Base-by-base conservation (phyloP, 2,329 filamentous ascomycete genomes). In the Fusarium odoratissimum region DNA sequence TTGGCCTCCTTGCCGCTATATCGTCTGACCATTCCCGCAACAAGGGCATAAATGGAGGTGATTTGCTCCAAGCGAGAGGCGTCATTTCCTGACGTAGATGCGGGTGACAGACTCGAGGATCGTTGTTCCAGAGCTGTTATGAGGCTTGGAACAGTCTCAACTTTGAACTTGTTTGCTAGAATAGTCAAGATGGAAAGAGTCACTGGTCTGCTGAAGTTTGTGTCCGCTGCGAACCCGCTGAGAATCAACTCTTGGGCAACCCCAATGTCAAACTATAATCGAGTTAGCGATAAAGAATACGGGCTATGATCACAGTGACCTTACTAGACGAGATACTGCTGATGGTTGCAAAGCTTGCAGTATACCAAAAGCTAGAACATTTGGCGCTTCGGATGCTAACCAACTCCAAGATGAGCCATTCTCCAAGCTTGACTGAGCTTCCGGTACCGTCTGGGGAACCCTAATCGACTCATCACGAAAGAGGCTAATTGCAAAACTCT, bases 161-260 rank as follows among this genome's bases (percentile, higher is more conserved):
- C 77, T 38, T 81, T 81, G 74, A 83, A 82, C 68, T 86, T 87
- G 74, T 87, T 87, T 54, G 84, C 80, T 33, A 87, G 72, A 7
- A 84, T 79, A 5, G 82, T 80, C 16, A 86, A 76, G 16, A 86
- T 82, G 1, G 80, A 81, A 33, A 79, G 75, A 19, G 76, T 75
- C 58, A 78, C 80, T 66, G 79, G 69, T 72, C 75, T 67, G 40
- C 73, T 72, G 31, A 73, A 65, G 10, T 71, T 71, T 4, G 60
- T 42, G 13, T 62, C 57, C 14, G 74, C 51, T n/a, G 74, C 45
- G 13, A 74, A 72, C 35, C 77, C 75, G 40, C 79, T 77, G 8
- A 80, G 56, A 13, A 84, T 62, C 51, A 84, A 69, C 33, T 80
- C 73, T 42, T 84, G 81, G 1, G 79, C 82, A 42, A 84, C 73